Evolutionary conservation across 2,329 filamentous ascomycete genomes (phyloP).

Genomic region (Leptographium procerum): DNA sequence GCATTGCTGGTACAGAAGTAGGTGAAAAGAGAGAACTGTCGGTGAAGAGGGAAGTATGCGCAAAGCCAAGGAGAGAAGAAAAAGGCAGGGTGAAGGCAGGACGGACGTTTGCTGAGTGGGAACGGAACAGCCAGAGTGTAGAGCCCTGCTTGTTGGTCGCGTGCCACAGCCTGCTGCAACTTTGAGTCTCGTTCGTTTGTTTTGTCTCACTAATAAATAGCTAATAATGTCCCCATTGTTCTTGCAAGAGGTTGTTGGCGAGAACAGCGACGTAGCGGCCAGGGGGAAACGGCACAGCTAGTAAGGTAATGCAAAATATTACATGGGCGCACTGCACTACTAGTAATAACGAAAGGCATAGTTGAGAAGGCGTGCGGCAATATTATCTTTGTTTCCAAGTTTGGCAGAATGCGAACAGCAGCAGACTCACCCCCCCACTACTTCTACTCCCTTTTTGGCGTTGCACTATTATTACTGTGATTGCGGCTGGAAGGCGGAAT

Average conservation of each 20-base stretch:
- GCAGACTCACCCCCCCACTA: not conserved
- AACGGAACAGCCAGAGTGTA: not conserved
- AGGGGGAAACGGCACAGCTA: not conserved
- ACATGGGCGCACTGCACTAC: not conserved
- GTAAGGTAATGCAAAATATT: not conserved
- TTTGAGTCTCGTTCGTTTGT: not conserved
- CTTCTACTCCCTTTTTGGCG: not conserved
- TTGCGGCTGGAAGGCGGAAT: not conserved
- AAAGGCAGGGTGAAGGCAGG: not conserved
- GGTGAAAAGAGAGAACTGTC: not conserved
- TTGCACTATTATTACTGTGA: not conserved
- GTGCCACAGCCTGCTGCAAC: not conserved
- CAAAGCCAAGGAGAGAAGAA: not conserved
- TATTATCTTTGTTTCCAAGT: not conserved
- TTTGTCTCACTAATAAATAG: not conserved
- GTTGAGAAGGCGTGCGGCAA: not conserved
- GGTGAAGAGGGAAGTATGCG: not conserved
- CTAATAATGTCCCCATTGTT: not conserved
- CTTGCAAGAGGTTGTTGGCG: not conserved
- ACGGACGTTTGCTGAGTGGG: not conserved
- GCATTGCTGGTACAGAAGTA: slow-evolving; percentile 6
- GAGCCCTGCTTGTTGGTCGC: not conserved
- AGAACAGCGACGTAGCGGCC: not conserved
- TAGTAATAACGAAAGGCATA: not conserved
- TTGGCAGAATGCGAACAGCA: not conserved